Base-by-base conservation (phyloP, 345 rosid genomes). In the Raphanus sativus region DNA sequence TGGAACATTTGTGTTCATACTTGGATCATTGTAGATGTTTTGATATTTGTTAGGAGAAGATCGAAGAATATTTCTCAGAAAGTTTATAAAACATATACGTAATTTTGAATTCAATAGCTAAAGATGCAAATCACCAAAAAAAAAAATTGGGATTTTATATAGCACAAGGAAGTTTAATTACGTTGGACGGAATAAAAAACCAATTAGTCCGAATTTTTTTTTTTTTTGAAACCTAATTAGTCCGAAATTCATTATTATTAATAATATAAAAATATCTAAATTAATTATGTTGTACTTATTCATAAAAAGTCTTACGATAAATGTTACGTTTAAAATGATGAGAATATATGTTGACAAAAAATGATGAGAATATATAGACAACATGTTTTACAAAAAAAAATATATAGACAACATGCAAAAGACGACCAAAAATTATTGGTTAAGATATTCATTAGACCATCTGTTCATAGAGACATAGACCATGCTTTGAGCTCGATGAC, bases 361-460 rank as follows among this genome's bases (percentile, higher is more conserved):
- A 64, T 55, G 8, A 38, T 8, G 3, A 72, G 28, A 24, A 71
- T 8, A 65, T 56, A 15, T 48, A 61, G 40, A 56, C 68, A 10
- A 65, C 71, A 25, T 66, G 68, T 32, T 32, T 32, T 1, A 4
- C 34, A 32, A 32, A 32, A 32, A 29, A 32, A 32, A 61, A 21
- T 21, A 21, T 21, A 21, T 21, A 21, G 38, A 56, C 68, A 6
- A 66, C 71, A 25, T 66, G 69, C 58, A 72, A 79, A 71, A 52
- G 62, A 71, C 79, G 76, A 85, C 83, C 80, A 85, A 85, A 82
- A 72, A 59, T n/a, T n/a, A 78, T 78, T 16, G n/a, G 62, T n/a
- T 68, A 29, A 59, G 4, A 42, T 65, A 21, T 50, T 29, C 2
- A 48, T 55, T 17, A 30, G 69, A 56, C 10, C 16, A 63, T 60